Evolutionary conservation across 257 asterid species (phyloP).

Genomic region (Primulina eburnea): DNA sequence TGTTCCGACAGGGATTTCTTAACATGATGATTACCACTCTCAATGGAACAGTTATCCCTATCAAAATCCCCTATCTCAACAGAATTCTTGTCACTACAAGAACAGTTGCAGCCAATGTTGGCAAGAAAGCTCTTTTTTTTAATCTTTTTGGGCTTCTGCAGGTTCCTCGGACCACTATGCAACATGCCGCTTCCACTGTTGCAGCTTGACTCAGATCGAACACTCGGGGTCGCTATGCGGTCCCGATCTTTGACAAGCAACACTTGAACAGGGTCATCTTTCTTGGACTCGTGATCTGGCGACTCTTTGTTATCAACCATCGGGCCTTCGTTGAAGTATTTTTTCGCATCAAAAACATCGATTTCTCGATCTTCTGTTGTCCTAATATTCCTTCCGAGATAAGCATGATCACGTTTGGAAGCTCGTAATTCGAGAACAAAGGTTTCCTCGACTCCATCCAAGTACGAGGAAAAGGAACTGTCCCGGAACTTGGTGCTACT

Average conservation of each 20-base stretch:
- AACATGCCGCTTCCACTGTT: constrained; percentile 35
- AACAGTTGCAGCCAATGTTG: constrained; percentile 35
- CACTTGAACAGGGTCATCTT: constrained; percentile 16
- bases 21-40: not conserved
- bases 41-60: constrained; percentile 15
- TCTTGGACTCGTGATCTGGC: constrained; percentile 12
- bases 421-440: constrained; percentile 27
- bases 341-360: constrained; percentile 45
- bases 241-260: constrained; percentile 13
- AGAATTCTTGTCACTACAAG: constrained; percentile 40
- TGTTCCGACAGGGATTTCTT: constrained; percentile 7
- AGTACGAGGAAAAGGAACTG: constrained; percentile 35
- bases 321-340: constrained; percentile 42
- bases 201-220: constrained; percentile 41
- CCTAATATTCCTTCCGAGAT: constrained; percentile 19
- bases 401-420: constrained; percentile 9
- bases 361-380: constrained; percentile 41
- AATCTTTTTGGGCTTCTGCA: constrained; percentile 12
- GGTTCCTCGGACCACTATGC: constrained; percentile 25
- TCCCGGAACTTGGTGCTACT: constrained; percentile 21
- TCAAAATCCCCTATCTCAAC: constrained; percentile 31
- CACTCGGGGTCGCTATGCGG: constrained; percentile 32
- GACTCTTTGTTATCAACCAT: constrained; percentile 4
- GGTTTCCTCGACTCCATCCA: constrained; percentile 31
- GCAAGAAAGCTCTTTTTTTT: constrained; percentile 36